A percentile compares a stretch with the other conserved stretches of the same genome.
Evolutionary conservation across 2,329 filamentous ascomycete genomes (phyloP).

Genomic region (Venturia pyrina): DNA sequence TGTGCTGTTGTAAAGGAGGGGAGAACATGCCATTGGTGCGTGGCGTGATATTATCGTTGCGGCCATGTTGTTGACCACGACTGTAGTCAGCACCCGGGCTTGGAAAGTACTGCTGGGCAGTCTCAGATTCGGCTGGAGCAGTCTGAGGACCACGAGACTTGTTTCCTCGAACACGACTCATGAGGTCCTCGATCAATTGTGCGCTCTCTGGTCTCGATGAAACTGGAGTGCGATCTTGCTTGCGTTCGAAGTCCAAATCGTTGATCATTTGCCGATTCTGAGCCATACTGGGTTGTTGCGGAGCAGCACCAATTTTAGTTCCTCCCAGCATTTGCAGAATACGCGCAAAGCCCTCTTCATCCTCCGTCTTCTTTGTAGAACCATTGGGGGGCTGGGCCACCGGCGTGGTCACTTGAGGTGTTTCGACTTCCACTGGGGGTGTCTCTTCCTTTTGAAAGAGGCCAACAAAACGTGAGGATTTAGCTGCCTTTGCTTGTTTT

Average conservation of each 20-base stretch:
- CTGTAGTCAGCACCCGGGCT: conserved; percentile 5
- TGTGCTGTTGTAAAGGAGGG: conserved; percentile 1
- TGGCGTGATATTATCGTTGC: conserved; percentile 7
- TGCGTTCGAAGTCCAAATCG: conserved; percentile 1
- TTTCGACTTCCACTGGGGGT: conserved; percentile 16
- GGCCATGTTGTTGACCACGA: background rate
- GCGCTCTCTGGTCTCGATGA: conserved; percentile 9
- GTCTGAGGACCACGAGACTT: conserved; percentile 10
- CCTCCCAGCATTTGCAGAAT: conserved; percentile 72
- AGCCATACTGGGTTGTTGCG: conserved; percentile 5
- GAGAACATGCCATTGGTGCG: conserved; percentile 8
- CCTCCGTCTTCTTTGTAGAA: conserved; percentile 44
- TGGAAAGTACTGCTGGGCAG: background rate
- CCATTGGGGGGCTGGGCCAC: conserved; percentile 13
- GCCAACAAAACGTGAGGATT: conserved; percentile 77
- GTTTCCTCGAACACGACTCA: conserved; percentile 3
- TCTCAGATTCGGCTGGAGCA: conserved; percentile 9
- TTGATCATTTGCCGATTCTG: conserved; percentile 16
- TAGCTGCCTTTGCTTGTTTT: conserved; percentile 27
- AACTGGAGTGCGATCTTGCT: background rate
- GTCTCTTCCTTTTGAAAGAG: conserved; percentile 44
- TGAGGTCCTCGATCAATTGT: conserved; percentile 3
- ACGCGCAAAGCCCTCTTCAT: conserved; percentile 77
- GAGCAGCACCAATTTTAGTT: conserved; percentile 32
- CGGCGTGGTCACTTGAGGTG: conserved; percentile 16